Percentiles rank a stretch among this genome's conserved stretches.
Evolutionary conservation across 148 eudicot species (phyloP).

Genomic region (Cornus kousa): DNA sequence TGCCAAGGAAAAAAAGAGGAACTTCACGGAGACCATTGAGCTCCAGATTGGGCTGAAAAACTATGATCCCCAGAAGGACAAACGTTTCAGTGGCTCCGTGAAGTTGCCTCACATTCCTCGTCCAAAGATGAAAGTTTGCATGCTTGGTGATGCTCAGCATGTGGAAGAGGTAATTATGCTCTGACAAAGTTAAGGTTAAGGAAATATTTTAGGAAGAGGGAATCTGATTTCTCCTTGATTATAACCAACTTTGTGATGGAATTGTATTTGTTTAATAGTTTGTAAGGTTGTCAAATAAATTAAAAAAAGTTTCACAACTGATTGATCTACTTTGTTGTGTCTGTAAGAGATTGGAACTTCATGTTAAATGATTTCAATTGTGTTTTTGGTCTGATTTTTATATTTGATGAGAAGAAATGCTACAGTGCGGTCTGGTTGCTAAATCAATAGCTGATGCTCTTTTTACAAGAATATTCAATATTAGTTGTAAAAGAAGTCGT

Average conservation of each 20-base stretch:
- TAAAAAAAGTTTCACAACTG: too few species aligned
- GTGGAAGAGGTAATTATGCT: slow-evolving; percentile 59
- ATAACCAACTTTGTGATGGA: too few species aligned
- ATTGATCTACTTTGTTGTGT: neutral
- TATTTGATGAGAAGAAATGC: neutral
- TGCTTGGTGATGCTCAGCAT: slow-evolving; percentile 93
- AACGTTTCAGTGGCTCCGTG: slow-evolving; percentile 89
- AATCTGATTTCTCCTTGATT: neutral
- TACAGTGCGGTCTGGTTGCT: neutral
- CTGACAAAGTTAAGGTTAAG: neutral
- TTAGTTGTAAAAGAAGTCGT: neutral
- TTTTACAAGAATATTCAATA: neutral
- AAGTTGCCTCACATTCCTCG: slow-evolving; percentile 82
- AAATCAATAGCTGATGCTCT: neutral
- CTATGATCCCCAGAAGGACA: slow-evolving; percentile 86
- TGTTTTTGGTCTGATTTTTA: neutral
- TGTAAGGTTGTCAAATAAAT: too few species aligned
- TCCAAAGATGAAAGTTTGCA: slow-evolving; percentile 83
- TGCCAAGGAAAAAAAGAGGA: slow-evolving; percentile 51
- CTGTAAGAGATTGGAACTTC: too few species aligned
- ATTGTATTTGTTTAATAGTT: too few species aligned
- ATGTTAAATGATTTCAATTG: neutral
- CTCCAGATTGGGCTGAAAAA: slow-evolving; percentile 86
- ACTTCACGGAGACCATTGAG: slow-evolving; percentile 67
- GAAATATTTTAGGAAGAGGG: neutral